Evolutionary conservation across 805 yeast species (phyloP).

Genomic region (Spathaspora sp.): DNA sequence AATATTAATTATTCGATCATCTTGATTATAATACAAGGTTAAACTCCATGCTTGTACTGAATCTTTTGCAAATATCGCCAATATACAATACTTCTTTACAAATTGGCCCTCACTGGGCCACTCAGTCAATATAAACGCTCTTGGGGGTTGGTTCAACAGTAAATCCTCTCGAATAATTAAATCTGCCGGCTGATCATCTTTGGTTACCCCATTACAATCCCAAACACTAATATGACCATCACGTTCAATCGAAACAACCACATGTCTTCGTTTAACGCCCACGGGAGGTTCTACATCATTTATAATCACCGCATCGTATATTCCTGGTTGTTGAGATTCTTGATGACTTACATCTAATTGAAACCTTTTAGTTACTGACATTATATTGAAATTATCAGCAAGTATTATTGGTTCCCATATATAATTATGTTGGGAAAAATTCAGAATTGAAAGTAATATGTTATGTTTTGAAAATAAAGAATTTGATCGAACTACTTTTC

Average conservation of each 20-base stretch:
- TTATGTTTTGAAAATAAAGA: conserved; percentile 20
- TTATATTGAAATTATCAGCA: conserved; percentile 9
- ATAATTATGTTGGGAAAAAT: conserved; percentile 35
- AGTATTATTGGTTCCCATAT: conserved; percentile 40
- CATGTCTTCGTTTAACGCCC: conserved; percentile 21
- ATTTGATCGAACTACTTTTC: conserved; percentile 59
- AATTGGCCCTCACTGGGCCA: conserved; percentile 1
- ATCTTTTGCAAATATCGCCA: conserved; percentile 45
- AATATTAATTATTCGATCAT: conserved; percentile 5
- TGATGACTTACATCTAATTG: conserved; percentile 20
- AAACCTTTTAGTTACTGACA: conserved; percentile 33
- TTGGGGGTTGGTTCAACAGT: conserved; percentile 11
- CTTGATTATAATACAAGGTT: conserved; percentile 10
- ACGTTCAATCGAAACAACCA: conserved; percentile 28
- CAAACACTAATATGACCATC: conserved; percentile 49
- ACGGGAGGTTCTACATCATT: conserved; percentile 25
- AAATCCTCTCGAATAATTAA: conserved; percentile 14
- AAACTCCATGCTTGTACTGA: conserved; percentile 42
- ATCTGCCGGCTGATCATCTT: conserved; percentile 28
- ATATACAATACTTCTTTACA: conserved; percentile 32
- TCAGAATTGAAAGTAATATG: conserved; percentile 34
- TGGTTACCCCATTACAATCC: conserved; percentile 46
- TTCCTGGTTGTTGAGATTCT: conserved; percentile 12
- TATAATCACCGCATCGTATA: conserved; percentile 29
- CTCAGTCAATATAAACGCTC: conserved; percentile 19